Conservation (phyloP, 2,329 filamentous ascomycete genomes). For the Cadophora malorum region DNA sequence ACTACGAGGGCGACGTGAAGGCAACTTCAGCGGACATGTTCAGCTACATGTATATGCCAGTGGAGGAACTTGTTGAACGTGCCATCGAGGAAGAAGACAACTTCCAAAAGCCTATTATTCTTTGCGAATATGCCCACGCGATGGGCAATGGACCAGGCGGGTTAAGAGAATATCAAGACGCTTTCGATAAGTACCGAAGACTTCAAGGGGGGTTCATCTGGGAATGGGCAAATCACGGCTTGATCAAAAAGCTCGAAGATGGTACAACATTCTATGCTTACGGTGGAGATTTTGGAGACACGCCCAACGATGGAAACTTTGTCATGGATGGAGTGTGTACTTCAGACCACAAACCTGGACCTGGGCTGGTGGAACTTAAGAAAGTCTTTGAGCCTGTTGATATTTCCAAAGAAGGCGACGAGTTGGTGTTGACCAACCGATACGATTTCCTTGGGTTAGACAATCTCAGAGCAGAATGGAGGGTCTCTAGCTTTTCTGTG, state of each 20-base stretch:
- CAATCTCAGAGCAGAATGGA: constrained; percentile 54
- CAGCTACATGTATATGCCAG: constrained; percentile 60
- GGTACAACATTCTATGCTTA: constrained; percentile 61
- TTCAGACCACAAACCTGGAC: constrained; percentile 61
- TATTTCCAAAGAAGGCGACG: constrained; percentile 43
- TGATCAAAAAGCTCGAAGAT: constrained; percentile 53
- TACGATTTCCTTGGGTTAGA: constrained; percentile 62
- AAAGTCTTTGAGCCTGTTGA: constrained; percentile 64
- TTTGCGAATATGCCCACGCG: constrained; percentile 65
- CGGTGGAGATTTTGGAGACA: constrained; percentile 67
- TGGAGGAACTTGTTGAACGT: constrained; percentile 50
- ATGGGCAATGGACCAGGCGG: constrained; percentile 79
- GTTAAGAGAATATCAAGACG: constrained; percentile 70
- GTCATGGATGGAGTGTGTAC: constrained; percentile 66
- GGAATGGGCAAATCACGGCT: constrained; percentile 70
- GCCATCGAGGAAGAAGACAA: constrained; percentile 50
- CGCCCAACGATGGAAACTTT: constrained; percentile 65
- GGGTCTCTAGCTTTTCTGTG: constrained; percentile 51
- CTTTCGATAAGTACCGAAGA: constrained; percentile 52
- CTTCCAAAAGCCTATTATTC: constrained; percentile 60
- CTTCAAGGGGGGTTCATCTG: constrained; percentile 57
- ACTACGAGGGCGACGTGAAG: constrained; percentile 62
- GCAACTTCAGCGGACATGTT: constrained; percentile 61
- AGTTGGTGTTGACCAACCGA: constrained; percentile 50
- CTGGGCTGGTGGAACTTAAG: constrained; percentile 62